phyloP scores from a whole-genome alignment of 805 yeast species.

The Hanseniaspora occidentalis region DNA sequence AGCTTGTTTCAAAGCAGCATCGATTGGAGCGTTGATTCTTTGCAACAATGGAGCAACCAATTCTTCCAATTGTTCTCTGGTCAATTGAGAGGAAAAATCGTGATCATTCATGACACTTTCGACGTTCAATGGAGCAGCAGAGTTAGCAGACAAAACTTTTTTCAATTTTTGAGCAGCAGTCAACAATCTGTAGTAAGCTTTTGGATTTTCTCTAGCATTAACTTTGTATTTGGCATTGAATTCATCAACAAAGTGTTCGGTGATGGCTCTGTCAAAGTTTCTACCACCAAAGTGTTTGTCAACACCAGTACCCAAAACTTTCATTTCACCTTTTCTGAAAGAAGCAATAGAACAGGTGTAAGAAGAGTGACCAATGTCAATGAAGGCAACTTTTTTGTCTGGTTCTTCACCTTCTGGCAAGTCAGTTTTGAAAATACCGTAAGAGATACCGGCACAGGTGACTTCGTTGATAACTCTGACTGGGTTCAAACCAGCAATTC shows the following conservation, averaged over 20 bases:
- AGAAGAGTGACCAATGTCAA: slow-evolving; percentile 95
- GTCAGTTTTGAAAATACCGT: slow-evolving; percentile 96
- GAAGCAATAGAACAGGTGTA: slow-evolving; percentile 83
- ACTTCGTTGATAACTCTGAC: slow-evolving; percentile 95
- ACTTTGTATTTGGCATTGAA: slow-evolving; percentile 87
- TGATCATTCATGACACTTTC: slow-evolving; percentile 97
- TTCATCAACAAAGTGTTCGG: slow-evolving; percentile 89
- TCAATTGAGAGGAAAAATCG: slow-evolving; percentile 80
- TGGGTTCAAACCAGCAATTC: slow-evolving; percentile 94
- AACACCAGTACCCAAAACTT: slow-evolving; percentile 80
- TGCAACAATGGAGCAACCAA: slow-evolving; percentile 70
- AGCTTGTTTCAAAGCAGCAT: slow-evolving; percentile 71
- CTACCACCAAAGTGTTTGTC: slow-evolving; percentile 98
- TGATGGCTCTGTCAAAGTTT: slow-evolving; percentile 86
- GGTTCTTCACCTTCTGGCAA: slow-evolving; percentile 63
- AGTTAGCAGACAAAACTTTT: slow-evolving; percentile 93
- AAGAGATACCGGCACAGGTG: slow-evolving; percentile 98
- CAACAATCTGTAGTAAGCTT: slow-evolving; percentile 88
- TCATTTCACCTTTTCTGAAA: slow-evolving; percentile 92
- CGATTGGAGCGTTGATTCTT: slow-evolving; percentile 66
- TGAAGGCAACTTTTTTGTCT: slow-evolving; percentile 69
- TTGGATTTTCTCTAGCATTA: slow-evolving; percentile 80
- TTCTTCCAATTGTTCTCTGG: slow-evolving; percentile 89
- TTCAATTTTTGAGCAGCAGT: slow-evolving; percentile 87
- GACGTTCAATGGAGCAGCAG: slow-evolving; percentile 84